Evolutionary conservation across 2,329 filamentous ascomycete genomes (phyloP).

Genomic region (Chaetomium strumarium): DNA sequence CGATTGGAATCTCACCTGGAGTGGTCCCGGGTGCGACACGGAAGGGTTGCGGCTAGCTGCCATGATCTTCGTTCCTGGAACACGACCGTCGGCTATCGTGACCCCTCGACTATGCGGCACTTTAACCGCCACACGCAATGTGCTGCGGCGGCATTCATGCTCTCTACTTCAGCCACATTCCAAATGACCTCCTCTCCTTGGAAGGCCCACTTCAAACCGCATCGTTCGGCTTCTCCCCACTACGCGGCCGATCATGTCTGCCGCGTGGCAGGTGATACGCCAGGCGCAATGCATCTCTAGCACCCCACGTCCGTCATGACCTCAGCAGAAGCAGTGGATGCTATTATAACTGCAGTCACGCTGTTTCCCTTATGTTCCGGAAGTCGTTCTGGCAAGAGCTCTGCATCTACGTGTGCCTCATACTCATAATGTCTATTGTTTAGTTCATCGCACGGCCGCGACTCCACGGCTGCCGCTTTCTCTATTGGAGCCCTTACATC

Average conservation of each 20-base stretch:
- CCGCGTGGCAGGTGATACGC: slow-evolving; percentile 9
- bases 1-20: slow-evolving; percentile 4
- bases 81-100: slow-evolving; percentile 6
- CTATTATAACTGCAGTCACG: background rate
- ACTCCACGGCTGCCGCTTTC: background rate
- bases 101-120: slow-evolving; percentile 20
- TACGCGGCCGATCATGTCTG: slow-evolving; percentile 21
- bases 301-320: background rate
- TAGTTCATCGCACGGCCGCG: background rate
- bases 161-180: slow-evolving; percentile 2
- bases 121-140: slow-evolving; percentile 21
- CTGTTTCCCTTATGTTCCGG: background rate
- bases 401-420: background rate
- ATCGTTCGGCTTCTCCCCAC: slow-evolving; percentile 16
- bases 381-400: background rate
- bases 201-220: slow-evolving; percentile 18
- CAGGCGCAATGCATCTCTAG: slow-evolving; percentile 17
- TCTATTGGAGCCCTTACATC: background rate
- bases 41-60: slow-evolving; percentile 8
- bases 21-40: slow-evolving; percentile 1
- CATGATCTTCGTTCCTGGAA: slow-evolving; percentile 26
- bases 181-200: slow-evolving; percentile 9
- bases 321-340: no score
- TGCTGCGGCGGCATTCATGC: background rate
- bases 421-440: slow-evolving; percentile 5